Percentiles rank a stretch among this genome's conserved stretches.
Conservation (phyloP, 805 yeast genomes). For the Candida ponderosae region DNA sequence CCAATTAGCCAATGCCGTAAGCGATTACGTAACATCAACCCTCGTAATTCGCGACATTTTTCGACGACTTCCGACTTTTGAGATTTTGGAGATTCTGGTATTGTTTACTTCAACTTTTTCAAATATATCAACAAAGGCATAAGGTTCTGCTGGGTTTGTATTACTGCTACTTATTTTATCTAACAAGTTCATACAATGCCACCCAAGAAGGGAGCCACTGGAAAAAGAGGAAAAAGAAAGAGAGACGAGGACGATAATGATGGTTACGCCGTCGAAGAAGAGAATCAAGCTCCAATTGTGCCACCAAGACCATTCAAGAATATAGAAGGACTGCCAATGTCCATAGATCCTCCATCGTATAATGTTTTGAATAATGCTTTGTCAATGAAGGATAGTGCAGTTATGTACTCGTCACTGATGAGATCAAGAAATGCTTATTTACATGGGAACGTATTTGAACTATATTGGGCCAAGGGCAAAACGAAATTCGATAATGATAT, state of each 20-base stretch:
- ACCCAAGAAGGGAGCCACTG: not conserved
- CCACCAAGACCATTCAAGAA: slow-evolving; percentile 54
- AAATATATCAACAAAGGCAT: too few species aligned
- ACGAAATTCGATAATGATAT: slow-evolving; percentile 30
- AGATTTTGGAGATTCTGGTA: too few species aligned
- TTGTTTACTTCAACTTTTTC: too few species aligned
- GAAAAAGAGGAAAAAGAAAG: slow-evolving; percentile 5
- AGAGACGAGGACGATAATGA: slow-evolving; percentile 13
- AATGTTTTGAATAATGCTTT: slow-evolving; percentile 57
- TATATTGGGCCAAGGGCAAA: slow-evolving; percentile 72
- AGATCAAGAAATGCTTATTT: slow-evolving; percentile 67
- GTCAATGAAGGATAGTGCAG: slow-evolving; percentile 65
- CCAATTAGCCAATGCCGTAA: too few species aligned
- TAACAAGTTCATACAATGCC: slow-evolving; percentile 4
- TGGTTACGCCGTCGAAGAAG: slow-evolving; percentile 19
- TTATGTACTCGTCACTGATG: slow-evolving; percentile 61
- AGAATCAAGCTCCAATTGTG: slow-evolving; percentile 13
- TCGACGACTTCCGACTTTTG: too few species aligned
- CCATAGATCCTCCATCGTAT: slow-evolving; percentile 56
- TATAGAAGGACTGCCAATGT: slow-evolving; percentile 60
- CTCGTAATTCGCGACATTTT: too few species aligned
- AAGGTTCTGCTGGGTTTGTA: too few species aligned
- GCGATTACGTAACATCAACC: too few species aligned
- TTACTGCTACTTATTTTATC: too few species aligned
- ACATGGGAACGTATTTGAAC: slow-evolving; percentile 58